Base-by-base conservation (phyloP, 352 stramenopile species). In the Phytophthora aleatoria region DNA sequence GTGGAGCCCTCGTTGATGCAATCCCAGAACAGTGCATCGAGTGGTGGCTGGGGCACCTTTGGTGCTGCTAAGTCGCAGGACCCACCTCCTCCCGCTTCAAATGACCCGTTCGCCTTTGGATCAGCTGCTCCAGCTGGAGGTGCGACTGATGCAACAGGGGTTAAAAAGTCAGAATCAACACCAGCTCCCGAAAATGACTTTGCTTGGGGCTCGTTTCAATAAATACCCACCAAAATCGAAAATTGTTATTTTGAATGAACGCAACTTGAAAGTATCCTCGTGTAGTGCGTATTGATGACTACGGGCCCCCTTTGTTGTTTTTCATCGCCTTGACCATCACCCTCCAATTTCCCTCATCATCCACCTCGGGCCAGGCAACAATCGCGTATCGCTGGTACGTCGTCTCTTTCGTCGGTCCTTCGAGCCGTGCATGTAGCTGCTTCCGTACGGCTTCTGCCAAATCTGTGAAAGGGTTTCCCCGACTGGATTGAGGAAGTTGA, bases 181-280 rank as follows among this genome's bases (percentile, higher is more conserved):
- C 20, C 20, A 20, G 15, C 44, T 13, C 28, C 56, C 11, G 57
- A 39, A 48, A 62, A 62, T 30, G 55, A 74, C n/a, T 71, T 74
- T 15, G 44, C 61, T 2, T 74, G 66, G 66, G 66, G 61, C 7
- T 57, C 66, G 1, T 73, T 73, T 44, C 66, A 70, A 53, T 74
- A 67, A 64, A 36, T 44, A 11, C 20, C 20, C 24, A 35, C 20
- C 24, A 12, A 36, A 20, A 24, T 24, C 12, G 20, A 20, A 41
- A 12, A 41, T 41, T 15, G 13, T 41, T 15, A 15, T 5, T 41
- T 15, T 5, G 13, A n/a, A 15, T 20, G 11, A 41, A 41, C 11
- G 9, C 2, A n/a, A 15, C 10, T 41, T 41, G 0, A 41, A 33
- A 33, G 28, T 33, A 33, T n/a, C 35, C 35, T n/a, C 10, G 35